Base-by-base conservation (phyloP, 106 monocot species). In the Allium sativum region DNA sequence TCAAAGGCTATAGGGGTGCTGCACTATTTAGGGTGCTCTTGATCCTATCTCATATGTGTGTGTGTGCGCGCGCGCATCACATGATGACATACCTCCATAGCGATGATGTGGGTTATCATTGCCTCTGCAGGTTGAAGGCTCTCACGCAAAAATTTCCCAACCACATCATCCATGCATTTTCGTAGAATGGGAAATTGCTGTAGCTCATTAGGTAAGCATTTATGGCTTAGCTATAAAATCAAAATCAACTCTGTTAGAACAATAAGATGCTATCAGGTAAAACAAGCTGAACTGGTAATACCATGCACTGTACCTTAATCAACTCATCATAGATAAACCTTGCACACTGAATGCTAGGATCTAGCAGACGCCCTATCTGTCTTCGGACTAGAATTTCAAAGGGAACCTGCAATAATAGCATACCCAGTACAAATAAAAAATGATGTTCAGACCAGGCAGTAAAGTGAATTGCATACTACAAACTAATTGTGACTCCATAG, bases 261-360 rank as follows among this genome's bases (percentile, higher is more conserved):
- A 31, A 31, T 31, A 31, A 3, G 31, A 1, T 31, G 0, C 5
- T 31, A 31, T 31, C 5, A 31, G 31, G 31, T 31, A 1, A 2
- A 31, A 5, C 2, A 31, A 31, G 5, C 31, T 31, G 31, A 31
- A 31, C 31, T 31, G 31, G 31, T 31, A 31, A 31, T 31, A 31
- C 31, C 31, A 31, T 31, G 31, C 31, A 31, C n/a, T 65, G 47
- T 65, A 88, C 98, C 92, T 99, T 99, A 44, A 92, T 78, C 57
- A 99, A 70, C 70, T 99, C 98, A 61, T 99, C 98, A 71, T 99
- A 99, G 18, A 99, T 92, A 66, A 99, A 99, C 19, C 77, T 79
- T 66, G 92, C 92, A 81, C 98, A 99, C 31, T 99, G 98, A 76
- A 99, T 82, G 52, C 98, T 92, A 65, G 98, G 98, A 74, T 99